Evolutionary conservation across 441 rosid genomes (phyloP), one percentile per base, ranked within the genome.

Genomic region (Gossypium lobatum): DNA sequence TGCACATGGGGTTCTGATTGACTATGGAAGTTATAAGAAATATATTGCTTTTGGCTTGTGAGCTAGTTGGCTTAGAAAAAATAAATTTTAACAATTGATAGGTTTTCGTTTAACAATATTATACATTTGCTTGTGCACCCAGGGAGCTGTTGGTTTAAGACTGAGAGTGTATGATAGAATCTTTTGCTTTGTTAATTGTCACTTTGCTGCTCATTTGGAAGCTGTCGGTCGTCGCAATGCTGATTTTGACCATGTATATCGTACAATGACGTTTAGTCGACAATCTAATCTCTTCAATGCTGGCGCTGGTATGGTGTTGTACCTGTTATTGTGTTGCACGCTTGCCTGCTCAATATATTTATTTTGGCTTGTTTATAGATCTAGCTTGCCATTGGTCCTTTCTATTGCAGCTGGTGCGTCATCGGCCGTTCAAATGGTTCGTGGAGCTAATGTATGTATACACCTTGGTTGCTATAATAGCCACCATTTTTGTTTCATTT

Each of bases 391-490:
- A 82, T 85, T 91, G 79, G 85, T 90, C 83, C 89, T 93, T 84
- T 89, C 93, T 86, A 75, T 93, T 90, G 96, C 98, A 91, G 99
- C 86, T 86, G 91, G 88, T 73, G 85, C 92, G 72, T 90, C 98
- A 71, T 83, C 88, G 71, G 84, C 87, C 55, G 89, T 82, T 71
- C 97, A 93, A 80, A 79, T 84, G 79, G 85, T 87, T 78, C 93
- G 92, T 69, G 76, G 80, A 81, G 65, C 89, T 63, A 90, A 83
- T 79, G 99, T 95, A 86, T 21, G 98, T 82, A 68, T 59, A 66
- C 73, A 50, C 25, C 42, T 63, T 34, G 59, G 64, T 76, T 54
- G 16, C 17, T 14, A 58, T 46, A 57, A 45, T 59, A 61, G 61
- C 55, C 77, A 42, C 71, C 53, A 66, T 72, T 55, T 42, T 69